Percentiles rank a stretch among this genome's conserved stretches.
These are phyloP conservation scores for Pestalotiopsis sp. DNA, from an alignment of 2,329 filamentous ascomycete species.

Conservation along the genomic window DNA sequence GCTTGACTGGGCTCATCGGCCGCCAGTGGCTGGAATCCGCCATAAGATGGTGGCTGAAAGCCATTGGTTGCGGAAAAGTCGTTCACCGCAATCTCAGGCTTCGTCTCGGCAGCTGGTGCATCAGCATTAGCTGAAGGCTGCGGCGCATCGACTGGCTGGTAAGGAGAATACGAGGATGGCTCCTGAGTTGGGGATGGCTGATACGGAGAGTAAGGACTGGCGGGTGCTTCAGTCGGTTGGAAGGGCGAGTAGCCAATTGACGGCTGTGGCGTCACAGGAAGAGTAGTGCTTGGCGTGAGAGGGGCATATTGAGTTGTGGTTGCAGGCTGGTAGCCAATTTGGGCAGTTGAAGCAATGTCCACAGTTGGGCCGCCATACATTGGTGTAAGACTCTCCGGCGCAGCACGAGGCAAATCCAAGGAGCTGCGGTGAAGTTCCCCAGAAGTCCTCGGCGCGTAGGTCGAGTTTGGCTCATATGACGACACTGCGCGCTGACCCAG, in stretches of 20 bases:
- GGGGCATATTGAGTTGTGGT: neutral
- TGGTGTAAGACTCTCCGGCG: slow-evolving; percentile 36
- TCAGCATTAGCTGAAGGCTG: slow-evolving; percentile 13
- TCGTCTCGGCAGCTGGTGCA: slow-evolving; percentile 13
- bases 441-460: slow-evolving; percentile 38
- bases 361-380: slow-evolving; percentile 30
- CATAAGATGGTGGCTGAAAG: slow-evolving; percentile 50
- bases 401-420: slow-evolving; percentile 42
- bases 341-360: slow-evolving; percentile 26
- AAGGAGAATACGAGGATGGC: slow-evolving; percentile 24
- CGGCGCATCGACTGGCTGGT: slow-evolving; percentile 25
- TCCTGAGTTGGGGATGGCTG: neutral
- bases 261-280: slow-evolving; percentile 14
- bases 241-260: slow-evolving; percentile 22
- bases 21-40: slow-evolving; percentile 48
- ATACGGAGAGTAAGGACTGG: neutral
- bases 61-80: slow-evolving; percentile 19
- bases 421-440: slow-evolving; percentile 40
- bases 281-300: slow-evolving; percentile 11
- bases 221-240: slow-evolving; percentile 7
- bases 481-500: slow-evolving; percentile 26
- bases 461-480: slow-evolving; percentile 35
- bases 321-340: slow-evolving; percentile 31
- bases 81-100: slow-evolving; percentile 16
- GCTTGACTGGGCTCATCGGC: slow-evolving; percentile 31